Base-by-base conservation (phyloP, 495 filamentous ascomycete genomes). In the Bryoglossum gracile region DNA sequence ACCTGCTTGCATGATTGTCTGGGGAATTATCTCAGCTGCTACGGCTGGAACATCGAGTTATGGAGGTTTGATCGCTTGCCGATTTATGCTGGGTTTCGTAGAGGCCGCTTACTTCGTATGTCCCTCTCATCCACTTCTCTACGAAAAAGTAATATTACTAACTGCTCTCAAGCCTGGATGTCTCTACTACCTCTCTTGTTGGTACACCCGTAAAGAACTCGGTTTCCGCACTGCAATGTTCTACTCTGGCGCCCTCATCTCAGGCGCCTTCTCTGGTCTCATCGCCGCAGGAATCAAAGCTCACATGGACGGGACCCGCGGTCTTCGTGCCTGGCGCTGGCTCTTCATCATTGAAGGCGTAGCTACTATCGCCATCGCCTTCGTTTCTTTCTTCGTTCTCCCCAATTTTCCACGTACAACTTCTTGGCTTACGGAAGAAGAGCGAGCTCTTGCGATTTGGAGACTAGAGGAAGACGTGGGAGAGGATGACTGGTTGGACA, bases 321-420 rank as follows among this genome's bases (percentile, higher is more conserved):
- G 73, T 9, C 44, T 70, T 2, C 37, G 58, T 8, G 72, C 73
- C 3, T 77, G 75, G 73, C 67, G 71, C 39, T 88, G 84, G 84
- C 65, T 89, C 14, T 89, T 87, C 73, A 83, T 89, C 52, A 85
- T 91, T 43, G 86, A 89, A 62, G 86, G 86, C 41, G 75, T 64
- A 13, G 65, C 70, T 45, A 80, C 72, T 9, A 60, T 76, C 4
- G 62, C 50, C 1, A 64, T 77, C 32, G 69, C 76, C 30, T 55
- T 72, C 13, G 56, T 61, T 21, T 70, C 77, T 23, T 75, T 73
- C 51, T 82, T 81, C 51, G 64, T 87, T 19, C 64, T 92, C 13
- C 87, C 87, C 11, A 83, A 92, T 62, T 87, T 87, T 53, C 87
- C 86, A n/a, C 70, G 81, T 16, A 89, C 85, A 26, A 89, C 85